phyloP scores from a whole-genome alignment of 2,329 filamentous ascomycete species.

The Botrytis porri region DNA sequence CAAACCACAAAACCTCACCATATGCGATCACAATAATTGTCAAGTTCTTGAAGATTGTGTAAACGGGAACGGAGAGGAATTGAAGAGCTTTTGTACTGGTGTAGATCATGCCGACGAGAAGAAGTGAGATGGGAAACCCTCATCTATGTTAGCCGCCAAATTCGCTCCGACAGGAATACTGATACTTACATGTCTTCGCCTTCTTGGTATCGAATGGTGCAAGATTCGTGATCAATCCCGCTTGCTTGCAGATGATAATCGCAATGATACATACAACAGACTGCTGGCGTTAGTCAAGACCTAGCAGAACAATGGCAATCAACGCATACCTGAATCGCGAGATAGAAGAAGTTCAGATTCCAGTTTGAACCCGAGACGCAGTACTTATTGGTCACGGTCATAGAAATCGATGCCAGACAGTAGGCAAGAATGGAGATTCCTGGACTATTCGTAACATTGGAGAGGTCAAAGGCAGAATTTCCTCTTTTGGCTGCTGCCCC shows the following conservation, averaged over 20 bases:
- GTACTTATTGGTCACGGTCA: constrained; percentile 99
- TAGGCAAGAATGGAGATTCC: constrained; percentile 81
- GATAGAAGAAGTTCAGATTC: constrained; percentile 95
- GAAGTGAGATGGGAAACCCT: constrained; percentile 96
- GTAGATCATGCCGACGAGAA: constrained; percentile 99
- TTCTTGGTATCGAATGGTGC: constrained; percentile 82
- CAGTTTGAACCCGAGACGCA: constrained; percentile 87
- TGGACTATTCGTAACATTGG: constrained; percentile 67
- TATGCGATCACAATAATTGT: constrained; percentile 99
- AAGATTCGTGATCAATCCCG: constrained; percentile 77
- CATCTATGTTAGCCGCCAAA: constrained; percentile 21
- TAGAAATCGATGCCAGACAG: constrained; percentile 93
- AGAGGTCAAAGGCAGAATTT: constrained; percentile 27
- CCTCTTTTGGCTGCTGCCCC: constrained; percentile 39
- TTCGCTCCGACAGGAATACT: constrained; percentile 1
- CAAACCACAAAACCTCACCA: constrained; percentile 97
- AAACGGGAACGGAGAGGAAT: constrained; percentile 94
- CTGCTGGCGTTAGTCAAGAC: constrained; percentile 46
- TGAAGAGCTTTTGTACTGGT: constrained; percentile 94
- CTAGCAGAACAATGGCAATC: constrained; percentile 7
- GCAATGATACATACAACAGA: constrained; percentile 83
- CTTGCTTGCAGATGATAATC: constrained; percentile 77
- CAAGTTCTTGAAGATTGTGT: constrained; percentile 99
- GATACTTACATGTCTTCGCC: constrained; percentile 78
- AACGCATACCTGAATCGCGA: constrained; percentile 77